Evolutionary conservation across 345 rosid species (phyloP).

Genomic region (Bruguiera parviflora): DNA sequence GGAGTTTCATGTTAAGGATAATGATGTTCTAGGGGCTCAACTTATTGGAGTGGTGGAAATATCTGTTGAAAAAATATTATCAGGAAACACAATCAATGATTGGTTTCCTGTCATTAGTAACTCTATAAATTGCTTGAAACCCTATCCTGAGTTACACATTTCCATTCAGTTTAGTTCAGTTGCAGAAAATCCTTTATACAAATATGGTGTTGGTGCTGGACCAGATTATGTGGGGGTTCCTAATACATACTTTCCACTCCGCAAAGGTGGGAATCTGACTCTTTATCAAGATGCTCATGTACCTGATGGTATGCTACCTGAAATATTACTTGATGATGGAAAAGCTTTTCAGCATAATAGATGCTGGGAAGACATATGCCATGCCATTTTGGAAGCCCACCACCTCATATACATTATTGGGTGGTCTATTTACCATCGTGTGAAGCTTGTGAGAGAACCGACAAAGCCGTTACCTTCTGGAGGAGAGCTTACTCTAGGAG

Average conservation of each 20-base stretch:
- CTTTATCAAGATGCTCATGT: conserved; percentile 74
- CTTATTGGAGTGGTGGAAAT: conserved; percentile 58
- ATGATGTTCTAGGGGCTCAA: conserved; percentile 64
- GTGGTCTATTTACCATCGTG: conserved; percentile 58
- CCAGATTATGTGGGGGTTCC: conserved; percentile 56
- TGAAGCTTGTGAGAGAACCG: conserved; percentile 65
- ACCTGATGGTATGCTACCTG: conserved; percentile 43
- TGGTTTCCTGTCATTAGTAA: conserved; percentile 48
- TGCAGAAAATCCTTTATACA: conserved; percentile 30
- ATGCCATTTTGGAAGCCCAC: conserved; percentile 61
- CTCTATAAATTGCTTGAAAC: conserved; percentile 28
- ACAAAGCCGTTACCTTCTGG: conserved; percentile 48
- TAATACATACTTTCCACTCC: conserved; percentile 55
- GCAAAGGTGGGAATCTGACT: conserved; percentile 56
- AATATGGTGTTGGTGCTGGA: conserved; percentile 52
- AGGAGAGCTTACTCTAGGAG: conserved; percentile 59
- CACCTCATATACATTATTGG: conserved; percentile 59
- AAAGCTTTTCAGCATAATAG: conserved; percentile 43
- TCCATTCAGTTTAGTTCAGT: conserved; percentile 45
- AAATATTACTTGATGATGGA: conserved; percentile 55
- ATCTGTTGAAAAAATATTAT: conserved; percentile 33
- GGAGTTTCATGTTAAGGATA: conserved; percentile 67
- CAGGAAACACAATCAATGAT: conserved; percentile 42
- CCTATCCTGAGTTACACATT: conserved; percentile 48
- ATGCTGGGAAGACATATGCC: conserved; percentile 78